Conservation (phyloP, 2,329 filamentous ascomycete genomes). For the Endoconidiophora polonica region DNA sequence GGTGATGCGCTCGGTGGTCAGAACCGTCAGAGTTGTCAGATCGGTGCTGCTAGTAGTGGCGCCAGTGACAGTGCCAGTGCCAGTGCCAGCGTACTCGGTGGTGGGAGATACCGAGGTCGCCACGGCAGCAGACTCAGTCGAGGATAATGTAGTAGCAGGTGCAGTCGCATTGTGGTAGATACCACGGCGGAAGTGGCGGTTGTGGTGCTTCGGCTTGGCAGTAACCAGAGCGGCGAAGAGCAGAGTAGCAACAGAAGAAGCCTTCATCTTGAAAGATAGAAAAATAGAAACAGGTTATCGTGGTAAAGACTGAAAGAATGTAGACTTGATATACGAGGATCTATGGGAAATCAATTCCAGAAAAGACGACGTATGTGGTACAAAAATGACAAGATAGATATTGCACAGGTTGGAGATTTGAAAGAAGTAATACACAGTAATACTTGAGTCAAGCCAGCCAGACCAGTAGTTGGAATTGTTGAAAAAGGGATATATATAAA, state of each 20-base stretch:
- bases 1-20: conserved; percentile 37
- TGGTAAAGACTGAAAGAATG: no score
- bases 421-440: not conserved
- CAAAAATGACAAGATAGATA: not conserved
- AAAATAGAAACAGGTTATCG: not conserved
- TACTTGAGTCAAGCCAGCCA: no score
- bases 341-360: not conserved
- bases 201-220: conserved; percentile 10
- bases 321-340: not conserved
- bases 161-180: not conserved
- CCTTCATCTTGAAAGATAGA: conserved; percentile 9
- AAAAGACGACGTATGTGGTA: no score
- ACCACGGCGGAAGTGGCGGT: conserved; percentile 8
- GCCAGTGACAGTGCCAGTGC: not conserved
- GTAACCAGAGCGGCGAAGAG: conserved; percentile 9
- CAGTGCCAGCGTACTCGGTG: not conserved
- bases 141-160: conserved; percentile 1
- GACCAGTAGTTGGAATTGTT: no score
- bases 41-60: conserved; percentile 14
- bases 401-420: not conserved
- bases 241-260: conserved; percentile 9
- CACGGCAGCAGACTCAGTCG: not conserved
- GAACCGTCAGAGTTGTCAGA: conserved; percentile 30
- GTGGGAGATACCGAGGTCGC: not conserved
- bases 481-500: conserved; percentile 10